These are phyloP conservation scores for Torulaspora quercuum DNA, from an alignment of 805 yeast species.

Conservation along the genomic window DNA sequence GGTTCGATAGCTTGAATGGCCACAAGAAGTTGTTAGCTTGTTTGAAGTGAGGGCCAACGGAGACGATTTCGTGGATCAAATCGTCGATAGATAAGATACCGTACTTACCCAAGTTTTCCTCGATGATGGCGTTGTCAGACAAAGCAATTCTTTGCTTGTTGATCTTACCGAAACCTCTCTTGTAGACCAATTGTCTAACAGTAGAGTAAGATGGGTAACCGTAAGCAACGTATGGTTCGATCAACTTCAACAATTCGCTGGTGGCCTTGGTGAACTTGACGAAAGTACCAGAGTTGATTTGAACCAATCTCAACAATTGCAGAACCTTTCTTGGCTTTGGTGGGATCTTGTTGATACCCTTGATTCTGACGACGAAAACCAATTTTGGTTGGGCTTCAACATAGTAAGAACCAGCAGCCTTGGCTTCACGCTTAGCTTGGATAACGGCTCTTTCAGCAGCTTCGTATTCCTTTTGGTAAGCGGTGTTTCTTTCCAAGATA, in stretches of 20 bases:
- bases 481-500: slow-evolving; percentile 91
- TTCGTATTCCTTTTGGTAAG: slow-evolving; percentile 91
- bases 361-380: slow-evolving; percentile 95
- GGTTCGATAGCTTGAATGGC: slow-evolving; percentile 97
- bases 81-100: slow-evolving; percentile 91
- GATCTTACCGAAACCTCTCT: slow-evolving; percentile 97
- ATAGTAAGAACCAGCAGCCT: slow-evolving; percentile 90
- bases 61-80: slow-evolving; percentile 91
- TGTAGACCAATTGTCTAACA: slow-evolving; percentile 89
- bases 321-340: slow-evolving; percentile 99
- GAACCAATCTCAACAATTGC: slow-evolving; percentile 88
- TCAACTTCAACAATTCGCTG: slow-evolving; percentile 83
- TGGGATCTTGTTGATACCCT: slow-evolving; percentile 98
- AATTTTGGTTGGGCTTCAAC: slow-evolving; percentile 93
- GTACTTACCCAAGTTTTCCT: slow-evolving; percentile 84
- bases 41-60: slow-evolving; percentile 98
- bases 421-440: slow-evolving; percentile 88
- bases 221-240: slow-evolving; percentile 95
- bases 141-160: slow-evolving; percentile 93
- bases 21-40: slow-evolving; percentile 97
- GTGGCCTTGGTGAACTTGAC: slow-evolving; percentile 96
- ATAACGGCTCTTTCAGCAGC: slow-evolving; percentile 86
- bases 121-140: slow-evolving; percentile 83
- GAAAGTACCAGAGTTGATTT: slow-evolving; percentile 92
- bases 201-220: slow-evolving; percentile 95